A percentile compares a stretch with the other conserved stretches of the same genome.
Evolutionary conservation across 164 flowering plant genomes (phyloP).

Genomic region (Liquidambar formosana): DNA sequence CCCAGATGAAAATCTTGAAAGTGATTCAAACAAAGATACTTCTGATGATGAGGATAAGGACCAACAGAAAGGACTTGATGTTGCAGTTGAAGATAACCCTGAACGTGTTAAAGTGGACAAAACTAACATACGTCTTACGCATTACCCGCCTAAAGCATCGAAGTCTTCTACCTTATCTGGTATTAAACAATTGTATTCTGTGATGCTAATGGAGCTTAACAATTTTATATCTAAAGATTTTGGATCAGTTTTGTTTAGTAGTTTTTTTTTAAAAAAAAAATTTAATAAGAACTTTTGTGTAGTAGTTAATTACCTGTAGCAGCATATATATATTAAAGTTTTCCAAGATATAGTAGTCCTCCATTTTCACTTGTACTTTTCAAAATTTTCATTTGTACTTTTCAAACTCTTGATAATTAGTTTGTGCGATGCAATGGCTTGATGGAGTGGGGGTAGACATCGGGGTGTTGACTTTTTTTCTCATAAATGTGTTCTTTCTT

Average conservation of each 20-base stretch:
- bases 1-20: conserved; percentile 29
- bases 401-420: neutral
- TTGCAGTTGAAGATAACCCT: conserved; percentile 30
- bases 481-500: neutral
- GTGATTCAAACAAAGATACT: conserved; percentile 36
- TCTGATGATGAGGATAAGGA: conserved; percentile 43
- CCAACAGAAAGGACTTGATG: conserved; percentile 21
- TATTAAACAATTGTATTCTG: conserved; percentile 18
- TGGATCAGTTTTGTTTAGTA: neutral
- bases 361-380: too few species aligned
- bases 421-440: neutral
- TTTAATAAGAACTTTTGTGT: too few species aligned
- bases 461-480: neutral
- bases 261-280: too few species aligned
- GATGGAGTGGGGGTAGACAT: neutral
- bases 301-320: neutral
- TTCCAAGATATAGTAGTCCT: neutral
- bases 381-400: neutral
- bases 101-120: conserved; percentile 42
- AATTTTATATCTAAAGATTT: neutral
- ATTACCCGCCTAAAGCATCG: conserved; percentile 46
- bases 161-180: conserved; percentile 40
- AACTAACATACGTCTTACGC: conserved; percentile 39
- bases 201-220: neutral
- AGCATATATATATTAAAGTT: neutral